Evolutionary conservation across 768 basidiomycete species (phyloP), one percentile per base, ranked within the genome.

Genomic region (Floccularia luteovirens): DNA sequence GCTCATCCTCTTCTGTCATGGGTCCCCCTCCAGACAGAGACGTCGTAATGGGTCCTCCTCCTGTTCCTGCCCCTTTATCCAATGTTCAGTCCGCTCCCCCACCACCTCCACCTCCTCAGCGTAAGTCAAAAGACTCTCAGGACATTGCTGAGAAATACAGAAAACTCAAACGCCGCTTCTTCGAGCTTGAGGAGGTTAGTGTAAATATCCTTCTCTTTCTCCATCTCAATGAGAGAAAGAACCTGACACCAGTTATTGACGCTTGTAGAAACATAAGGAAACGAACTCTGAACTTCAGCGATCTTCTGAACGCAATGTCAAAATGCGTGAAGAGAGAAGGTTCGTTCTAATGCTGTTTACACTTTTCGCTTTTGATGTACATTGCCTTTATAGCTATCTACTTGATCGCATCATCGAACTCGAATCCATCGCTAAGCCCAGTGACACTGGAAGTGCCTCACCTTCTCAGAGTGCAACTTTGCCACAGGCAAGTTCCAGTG

Each of bases 141-240:
- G 79, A 79, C 36, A 54, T 70, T 45, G 50, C 51, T 34, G 80
- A 82, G 61, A 84, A 82, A 58, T 81, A 82, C 57, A 60, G 51
- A 43, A 74, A 69, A 47, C 64, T 84, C 38, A 87, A 87, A 54
- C 61, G 77, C 31, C 74, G 75, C 28, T 81, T 74, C 55, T 71
- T 72, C 47, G 79, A 82, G 39, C 70, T 84, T 30, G 79, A 84
- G 49, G 77, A 85, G 74, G 84, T 85, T 39, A 50, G 77, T 62
- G 34, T 27, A 33, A 24, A 19, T 34, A 19, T 47, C 33, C 38
- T 43, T 49, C 45, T 56, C 46, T 53, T 53, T 58, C 47, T 56
- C 47, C 39, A 43, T 41, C 16, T 33, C 43, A 42, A 46, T 42
- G 49, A 51, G 50, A 56, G 50, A 52, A 54, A 50, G 46, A 47